Evolutionary conservation across 768 basidiomycete genomes (phyloP), one percentile per base, ranked within the genome.

Genomic region (Russula olivacea): DNA sequence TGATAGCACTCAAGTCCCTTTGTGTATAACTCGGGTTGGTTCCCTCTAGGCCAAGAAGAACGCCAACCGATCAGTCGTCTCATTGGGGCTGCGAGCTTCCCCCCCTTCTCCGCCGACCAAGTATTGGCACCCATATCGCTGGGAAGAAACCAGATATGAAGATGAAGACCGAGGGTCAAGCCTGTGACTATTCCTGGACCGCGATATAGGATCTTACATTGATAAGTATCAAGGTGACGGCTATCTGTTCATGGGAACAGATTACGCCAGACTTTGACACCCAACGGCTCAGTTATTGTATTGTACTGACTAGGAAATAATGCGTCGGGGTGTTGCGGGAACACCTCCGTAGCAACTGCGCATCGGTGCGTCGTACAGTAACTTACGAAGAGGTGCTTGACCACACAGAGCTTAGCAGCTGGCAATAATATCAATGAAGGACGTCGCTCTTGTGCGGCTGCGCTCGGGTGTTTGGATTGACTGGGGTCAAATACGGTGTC

Each of bases 181-280:
- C 14, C 34, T 36, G 12, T 36, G 36, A 12, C 12, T 36, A 3
- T 12, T 12, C 12, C 12, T 12, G 36, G 12, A 36, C 36, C 36
- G 36, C 8, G 36, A 36, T 36, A 36, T 36, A 36, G 36, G 36
- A 0, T 75, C 79, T 96, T 2, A 95, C 78, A 81, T 89, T 62
- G 88, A 93, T 50, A 91, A 95, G 66, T 93, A 96, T 71, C 93
- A 93, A 3, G 93, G 94, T 67, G 93, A 94, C 17, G 83, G 86
- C 2, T 89, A 93, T 70, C 76, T 93, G 34, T 76, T 96, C 62
- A 81, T 83, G 66, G 66, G 89, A 89, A 74, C 82, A 87, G 74
- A 88, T 93, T 7, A 30, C 5, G 30, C 30, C 30, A 8, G 19
- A 7, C 17, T 34, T 19, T 2, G 41, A 17, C 2, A 19, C 38